Evolutionary conservation across 768 basidiomycete genomes (phyloP).

Genomic region (Pleurotus ostreatus): DNA sequence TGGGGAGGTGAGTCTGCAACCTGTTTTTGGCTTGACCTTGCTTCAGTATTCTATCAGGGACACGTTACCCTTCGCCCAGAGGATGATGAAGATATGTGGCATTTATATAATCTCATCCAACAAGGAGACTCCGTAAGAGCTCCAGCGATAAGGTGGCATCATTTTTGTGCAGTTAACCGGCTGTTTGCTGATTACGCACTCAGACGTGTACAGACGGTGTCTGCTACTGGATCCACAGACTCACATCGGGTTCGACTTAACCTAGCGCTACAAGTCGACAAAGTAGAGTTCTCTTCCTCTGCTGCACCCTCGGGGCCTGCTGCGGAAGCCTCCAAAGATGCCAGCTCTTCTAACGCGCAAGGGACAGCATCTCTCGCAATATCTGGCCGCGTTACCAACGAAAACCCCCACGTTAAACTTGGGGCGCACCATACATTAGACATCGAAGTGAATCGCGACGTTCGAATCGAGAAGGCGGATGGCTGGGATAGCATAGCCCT

Average conservation of each 20-base stretch:
- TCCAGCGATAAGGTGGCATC: constrained; percentile 69
- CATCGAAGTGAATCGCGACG: constrained; percentile 85
- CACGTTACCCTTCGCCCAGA: constrained; percentile 93
- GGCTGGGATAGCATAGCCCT: constrained; percentile 93
- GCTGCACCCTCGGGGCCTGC: constrained; percentile 40
- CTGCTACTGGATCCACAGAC: constrained; percentile 90
- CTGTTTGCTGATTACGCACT: not conserved
- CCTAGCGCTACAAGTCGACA: constrained; percentile 78
- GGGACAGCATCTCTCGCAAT: constrained; percentile 72
- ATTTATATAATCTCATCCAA: constrained; percentile 95
- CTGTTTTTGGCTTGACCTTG: not conserved
- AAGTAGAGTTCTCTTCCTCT: constrained; percentile 78
- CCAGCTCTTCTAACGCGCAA: constrained; percentile 27
- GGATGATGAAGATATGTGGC: constrained; percentile 99
- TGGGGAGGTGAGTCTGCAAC: constrained; percentile 53
- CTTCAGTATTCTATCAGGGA: constrained; percentile 49
- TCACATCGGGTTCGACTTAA: constrained; percentile 84
- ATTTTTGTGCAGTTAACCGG: not conserved
- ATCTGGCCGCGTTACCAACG: constrained; percentile 77
- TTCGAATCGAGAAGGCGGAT: constrained; percentile 80
- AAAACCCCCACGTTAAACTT: constrained; percentile 87
- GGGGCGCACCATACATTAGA: constrained; percentile 96
- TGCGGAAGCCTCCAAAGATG: constrained; percentile 13
- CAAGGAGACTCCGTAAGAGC: constrained; percentile 85
- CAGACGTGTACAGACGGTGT: constrained; percentile 85